Evolutionary conservation across 768 basidiomycete genomes (phyloP), one percentile per base, ranked within the genome.

Genomic region (Gymnopilus junonius): DNA sequence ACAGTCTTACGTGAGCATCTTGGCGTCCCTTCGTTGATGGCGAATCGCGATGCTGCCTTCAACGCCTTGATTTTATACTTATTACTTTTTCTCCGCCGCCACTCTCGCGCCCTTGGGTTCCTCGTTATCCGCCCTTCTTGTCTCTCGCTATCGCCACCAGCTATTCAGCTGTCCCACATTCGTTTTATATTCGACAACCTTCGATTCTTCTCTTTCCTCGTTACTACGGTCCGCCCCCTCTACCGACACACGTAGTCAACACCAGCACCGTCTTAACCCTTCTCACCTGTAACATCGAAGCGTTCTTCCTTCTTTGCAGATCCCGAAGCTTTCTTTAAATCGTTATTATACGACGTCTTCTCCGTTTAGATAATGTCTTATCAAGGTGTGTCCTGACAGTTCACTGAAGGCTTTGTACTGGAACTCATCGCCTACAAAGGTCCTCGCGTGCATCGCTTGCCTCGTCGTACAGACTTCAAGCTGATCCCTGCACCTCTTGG

Each of bases 401-500:
- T 21, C 40, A n/a, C 4, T 29, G 20, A 42, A 32, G n/a, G 17
- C 34, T 53, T 32, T 39, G 35, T 17, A n/a, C n/a, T n/a, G 23
- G 55, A 39, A 20, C 46, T 11, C 25, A 40, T 39, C n/a, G 31
- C 48, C 54, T 48, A 59, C 51, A 42, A 64, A 89, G 86, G 79
- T 72, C 84, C 86, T 71, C 89, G 90, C 76, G 76, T 88, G 61
- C 87, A 90, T 74, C 85, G 90, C 59, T 79, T 93, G 63, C 91
- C 91, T 14, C 87, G 87, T 69, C 86, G 87, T 48, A 81, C 88
- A 39, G 92, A 93, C 75, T 92, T 87, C 75, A 85, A 83, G 62
- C 77, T 93, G 63, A 82, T 92, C 59, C 92, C 92, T 54, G 90
- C 92, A 29, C 89, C 92, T n/a, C 80, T 89, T 51, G 89, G 91